phyloP scores from a whole-genome alignment of 164 flowering plant genomes.

The Euptelea pleiosperma region DNA sequence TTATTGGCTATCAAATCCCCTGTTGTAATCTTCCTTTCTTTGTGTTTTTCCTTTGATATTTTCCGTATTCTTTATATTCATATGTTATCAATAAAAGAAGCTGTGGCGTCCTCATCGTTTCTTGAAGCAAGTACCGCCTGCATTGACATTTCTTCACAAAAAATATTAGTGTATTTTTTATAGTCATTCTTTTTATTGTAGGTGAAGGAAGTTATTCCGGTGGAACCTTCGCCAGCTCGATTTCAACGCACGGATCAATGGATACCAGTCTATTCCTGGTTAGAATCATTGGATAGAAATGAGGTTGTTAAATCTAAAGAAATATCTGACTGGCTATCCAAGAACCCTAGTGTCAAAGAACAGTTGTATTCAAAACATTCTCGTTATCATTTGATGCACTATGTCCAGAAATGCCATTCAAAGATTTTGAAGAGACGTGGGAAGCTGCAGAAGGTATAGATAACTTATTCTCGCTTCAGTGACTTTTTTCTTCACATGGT shows the following conservation, averaged over 20 bases:
- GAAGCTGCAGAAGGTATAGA: constrained; percentile 46
- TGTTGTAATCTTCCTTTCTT: too few relatives aligned
- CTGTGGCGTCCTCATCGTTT: too few relatives aligned
- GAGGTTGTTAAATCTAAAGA: constrained; percentile 82
- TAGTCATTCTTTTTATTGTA: constrained; percentile 21
- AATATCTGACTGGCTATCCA: constrained; percentile 68
- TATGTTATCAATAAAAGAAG: too few relatives aligned
- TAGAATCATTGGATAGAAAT: constrained; percentile 64
- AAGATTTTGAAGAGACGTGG: constrained; percentile 76
- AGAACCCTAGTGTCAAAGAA: constrained; percentile 59
- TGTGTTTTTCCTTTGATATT: too few relatives aligned
- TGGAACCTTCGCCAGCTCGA: constrained; percentile 40
- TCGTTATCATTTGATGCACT: constrained; percentile 84
- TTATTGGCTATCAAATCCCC: too few relatives aligned
- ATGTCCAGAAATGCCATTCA: constrained; percentile 78
- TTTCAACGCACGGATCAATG: constrained; percentile 91
- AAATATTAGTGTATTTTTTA: too few relatives aligned
- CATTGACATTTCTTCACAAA: too few relatives aligned
- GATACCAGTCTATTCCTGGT: constrained; percentile 88
- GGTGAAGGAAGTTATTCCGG: constrained; percentile 33
- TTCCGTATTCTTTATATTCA: too few relatives aligned
- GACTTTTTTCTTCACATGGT: background rate
- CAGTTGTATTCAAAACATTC: constrained; percentile 68
- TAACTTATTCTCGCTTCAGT: background rate
- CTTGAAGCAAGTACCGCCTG: too few relatives aligned